Evolutionary conservation across 139 green algal genomes (phyloP), one percentile per base, ranked within the genome.

Genomic region (Coelastrella sp.): DNA sequence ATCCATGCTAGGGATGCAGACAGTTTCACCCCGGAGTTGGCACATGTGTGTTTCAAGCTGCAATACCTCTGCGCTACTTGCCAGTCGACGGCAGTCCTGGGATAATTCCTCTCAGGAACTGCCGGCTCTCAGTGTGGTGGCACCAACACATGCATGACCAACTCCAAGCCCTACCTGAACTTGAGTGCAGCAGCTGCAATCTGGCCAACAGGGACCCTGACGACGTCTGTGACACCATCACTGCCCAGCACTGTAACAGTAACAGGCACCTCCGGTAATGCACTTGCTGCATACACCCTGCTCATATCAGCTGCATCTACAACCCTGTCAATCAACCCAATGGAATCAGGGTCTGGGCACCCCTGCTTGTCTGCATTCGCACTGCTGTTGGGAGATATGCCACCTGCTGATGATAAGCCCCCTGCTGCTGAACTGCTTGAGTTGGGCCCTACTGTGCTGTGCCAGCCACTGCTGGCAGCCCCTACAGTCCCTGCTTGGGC

Each of bases 141-240:
- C 32, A 47, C 32, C 32, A 47, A 47, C 32, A 47, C 32, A 47
- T 47, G 32, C 32, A 47, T 47, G 32, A 47, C 32, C 32, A 47
- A 47, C 32, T 47, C 32, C 0, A 47, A 47, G 32, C 32, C 91
- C 2, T 73, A 92, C 91, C 91, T 92, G 19, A 92, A 80, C 73
- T 93, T 93, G 7, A 94, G 66, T 16, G 92, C 92, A 4, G 89
- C 88, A 3, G 90, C 91, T 32, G 91, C 91, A n/a, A 95, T 58
- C 4, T 87, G 7, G 2, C 64, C 93, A 5, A 95, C 87, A 16
- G 90, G 58, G 71, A 86, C 59, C 86, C 65, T 92, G 85, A 32
- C 87, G 58, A 20, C 64, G 5, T 11, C 61, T 66, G 82, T 14
- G n/a, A 13, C 87, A 71, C 11, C 76, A 60, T 5, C 75, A 81